phyloP scores from a whole-genome alignment of 2,329 filamentous ascomycete genomes.

The Xylaria multiplex region DNA sequence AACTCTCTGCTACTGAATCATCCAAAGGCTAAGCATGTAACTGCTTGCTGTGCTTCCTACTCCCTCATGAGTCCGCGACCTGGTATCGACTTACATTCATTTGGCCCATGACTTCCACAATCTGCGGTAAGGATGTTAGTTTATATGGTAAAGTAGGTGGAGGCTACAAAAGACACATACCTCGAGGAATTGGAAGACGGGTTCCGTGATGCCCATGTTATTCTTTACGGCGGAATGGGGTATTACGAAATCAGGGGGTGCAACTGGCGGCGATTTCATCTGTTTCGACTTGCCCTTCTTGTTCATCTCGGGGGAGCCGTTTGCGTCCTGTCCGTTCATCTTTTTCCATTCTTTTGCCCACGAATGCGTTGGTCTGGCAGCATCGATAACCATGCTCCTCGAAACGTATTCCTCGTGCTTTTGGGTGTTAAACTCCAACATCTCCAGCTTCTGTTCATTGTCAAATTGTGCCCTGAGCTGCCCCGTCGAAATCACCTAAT shows the following conservation, averaged over 20 bases:
- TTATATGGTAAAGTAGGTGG: not conserved
- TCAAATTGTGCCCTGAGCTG: conserved; percentile 83
- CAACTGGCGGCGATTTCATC: conserved; percentile 67
- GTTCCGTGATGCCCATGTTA: conserved; percentile 68
- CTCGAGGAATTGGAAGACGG: conserved; percentile 73
- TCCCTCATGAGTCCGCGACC: not conserved
- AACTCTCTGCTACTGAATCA: not conserved
- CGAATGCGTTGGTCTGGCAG: conserved; percentile 68
- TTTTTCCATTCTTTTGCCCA: conserved; percentile 74
- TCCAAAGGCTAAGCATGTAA: not conserved
- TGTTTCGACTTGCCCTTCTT: conserved; percentile 70
- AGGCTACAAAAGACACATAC: conserved; percentile 53
- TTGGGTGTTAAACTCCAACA: conserved; percentile 82
- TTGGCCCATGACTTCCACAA: conserved; percentile 73
- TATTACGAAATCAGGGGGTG: conserved; percentile 70
- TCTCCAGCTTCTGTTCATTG: conserved; percentile 79
- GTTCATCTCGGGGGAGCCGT: conserved; percentile 72
- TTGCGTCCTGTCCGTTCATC: conserved; percentile 66
- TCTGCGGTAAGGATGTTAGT: conserved; percentile 52
- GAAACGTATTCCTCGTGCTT: conserved; percentile 87
- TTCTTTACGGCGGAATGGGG: conserved; percentile 66
- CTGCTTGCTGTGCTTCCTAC: not conserved
- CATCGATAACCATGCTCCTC: conserved; percentile 70
- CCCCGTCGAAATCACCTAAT: conserved; percentile 79
- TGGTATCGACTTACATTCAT: conserved; percentile 60